Evolutionary conservation across 176 grass and related monocot species (phyloP).

Genomic region (Paspalum vaginatum): DNA sequence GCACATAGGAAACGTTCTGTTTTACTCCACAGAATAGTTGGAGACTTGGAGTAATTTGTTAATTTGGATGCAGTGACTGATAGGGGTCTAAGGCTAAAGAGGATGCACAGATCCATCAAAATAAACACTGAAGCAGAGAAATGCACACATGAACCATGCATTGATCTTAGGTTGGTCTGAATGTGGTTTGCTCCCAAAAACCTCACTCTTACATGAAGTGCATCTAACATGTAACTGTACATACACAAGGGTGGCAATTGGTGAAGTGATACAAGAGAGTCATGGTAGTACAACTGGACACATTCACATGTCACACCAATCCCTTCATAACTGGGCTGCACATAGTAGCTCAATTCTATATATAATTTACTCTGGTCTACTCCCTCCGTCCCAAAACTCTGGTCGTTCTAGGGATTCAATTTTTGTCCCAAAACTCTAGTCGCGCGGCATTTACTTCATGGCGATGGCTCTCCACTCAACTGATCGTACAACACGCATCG

Average conservation of each 20-base stretch:
- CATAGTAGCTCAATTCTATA: slow-evolving; percentile 21
- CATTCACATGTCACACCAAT: neutral
- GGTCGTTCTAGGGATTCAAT: no score
- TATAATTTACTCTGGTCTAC: neutral
- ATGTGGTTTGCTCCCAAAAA: neutral
- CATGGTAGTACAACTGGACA: neutral
- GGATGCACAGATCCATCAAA: slow-evolving; percentile 17
- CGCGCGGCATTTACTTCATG: no score
- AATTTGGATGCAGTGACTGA: neutral
- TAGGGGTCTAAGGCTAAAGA: neutral
- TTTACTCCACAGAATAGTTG: slow-evolving; percentile 21
- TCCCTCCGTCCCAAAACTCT: no score
- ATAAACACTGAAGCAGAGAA: neutral
- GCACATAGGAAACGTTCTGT: slow-evolving; percentile 41
- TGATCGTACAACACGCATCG: no score
- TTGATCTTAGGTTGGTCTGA: slow-evolving; percentile 16
- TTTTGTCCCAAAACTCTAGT: no score
- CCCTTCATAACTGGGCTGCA: neutral
- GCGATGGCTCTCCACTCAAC: no score
- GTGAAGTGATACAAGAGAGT: neutral
- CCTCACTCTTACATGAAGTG: neutral
- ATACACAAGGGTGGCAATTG: neutral
- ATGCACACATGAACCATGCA: neutral
- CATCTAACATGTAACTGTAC: neutral
- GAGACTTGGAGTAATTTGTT: neutral